A percentile compares a stretch with the other conserved stretches of the same genome.
phyloP scores from a whole-genome alignment of 805 yeast genomes.

The Nakazawaea molendinolei region DNA sequence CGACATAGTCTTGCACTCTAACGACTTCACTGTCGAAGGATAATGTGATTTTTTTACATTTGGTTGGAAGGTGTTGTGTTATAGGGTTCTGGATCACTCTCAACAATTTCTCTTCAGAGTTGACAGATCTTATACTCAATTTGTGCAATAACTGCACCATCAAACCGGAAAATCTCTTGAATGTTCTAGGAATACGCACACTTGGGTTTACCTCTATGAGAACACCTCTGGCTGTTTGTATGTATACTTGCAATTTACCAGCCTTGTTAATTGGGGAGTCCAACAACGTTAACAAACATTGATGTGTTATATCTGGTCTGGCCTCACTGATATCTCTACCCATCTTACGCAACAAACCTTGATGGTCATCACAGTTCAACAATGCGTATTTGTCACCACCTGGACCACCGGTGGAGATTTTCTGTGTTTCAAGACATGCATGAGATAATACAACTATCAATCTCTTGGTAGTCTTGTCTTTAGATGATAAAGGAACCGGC shows the following conservation, averaged over 20 bases:
- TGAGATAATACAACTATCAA: slow-evolving; percentile 91
- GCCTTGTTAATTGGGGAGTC: slow-evolving; percentile 99
- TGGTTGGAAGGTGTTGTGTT: slow-evolving; percentile 93
- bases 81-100: slow-evolving; percentile 96
- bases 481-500: slow-evolving; percentile 74
- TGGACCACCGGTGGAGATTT: slow-evolving; percentile 70
- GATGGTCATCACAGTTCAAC: slow-evolving; percentile 97
- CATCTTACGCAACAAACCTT: slow-evolving; percentile 90
- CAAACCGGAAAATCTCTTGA: slow-evolving; percentile 93
- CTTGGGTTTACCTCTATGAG: slow-evolving; percentile 93
- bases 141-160: slow-evolving; percentile 96
- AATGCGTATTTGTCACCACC: slow-evolving; percentile 90
- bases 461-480: slow-evolving; percentile 81
- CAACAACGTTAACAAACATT: slow-evolving; percentile 85
- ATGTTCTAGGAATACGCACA: slow-evolving; percentile 96
- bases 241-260: slow-evolving; percentile 92
- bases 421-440: slow-evolving; percentile 94
- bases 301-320: slow-evolving; percentile 98
- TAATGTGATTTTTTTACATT: slow-evolving; percentile 88
- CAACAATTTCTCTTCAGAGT: slow-evolving; percentile 88
- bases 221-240: slow-evolving; percentile 92
- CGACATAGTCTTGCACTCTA: slow-evolving; percentile 83
- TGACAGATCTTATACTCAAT: slow-evolving; percentile 87
- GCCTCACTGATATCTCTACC: slow-evolving; percentile 97
- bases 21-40: slow-evolving; percentile 87